Evolutionary conservation across 2,329 filamentous ascomycete species (phyloP), one percentile per base, ranked within the genome.

Genomic region (Colletotrichum simmondsii): DNA sequence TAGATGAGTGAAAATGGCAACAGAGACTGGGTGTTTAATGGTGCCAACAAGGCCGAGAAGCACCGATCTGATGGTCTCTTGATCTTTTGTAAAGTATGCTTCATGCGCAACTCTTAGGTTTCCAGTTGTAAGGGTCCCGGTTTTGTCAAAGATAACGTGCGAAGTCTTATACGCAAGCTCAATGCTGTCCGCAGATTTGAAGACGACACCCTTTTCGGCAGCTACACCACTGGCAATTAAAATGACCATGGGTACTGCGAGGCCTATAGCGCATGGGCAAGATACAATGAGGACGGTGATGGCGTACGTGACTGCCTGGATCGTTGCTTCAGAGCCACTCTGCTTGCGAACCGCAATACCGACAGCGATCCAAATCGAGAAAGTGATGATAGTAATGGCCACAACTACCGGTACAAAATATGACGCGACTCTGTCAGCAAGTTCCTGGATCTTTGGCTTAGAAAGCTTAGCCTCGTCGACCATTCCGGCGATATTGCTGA

Each of bases 121-220:
- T 0, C 91, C 92, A 30, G 85, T 79, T 0, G 93, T 95, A 10
- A 96, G 79, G 0, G 93, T 96, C 0, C 94, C 93, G 0, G 94
- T 96, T 81, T 96, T 96, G 84, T 96, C 93, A 75, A 96, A 93
- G 0, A 96, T 87, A 2, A 95, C 88, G 76, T 95, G 90, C 0
- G 90, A 87, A 0, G 89, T 83, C 71, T 89, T 91, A 66, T 88
- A 83, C 0, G 89, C 91, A 1, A 88, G 81, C 78, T 95, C 93
- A 24, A 94, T 89, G 2, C 87, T 87, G 54, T 90, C 85, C 0
- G 91, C 89, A 1, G 90, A 87, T 77, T 94, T 93, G 82, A 95
- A 91, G 28, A 95, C 87, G 19, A 95, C 85, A 0, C 93, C 93
- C 11, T 83, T 81, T 59, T 87, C 82, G 0, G 93, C 93, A 0